These are phyloP conservation scores for Diaporthe humulicola DNA, from an alignment of 2,329 filamentous ascomycete species.

Conservation along the genomic window DNA sequence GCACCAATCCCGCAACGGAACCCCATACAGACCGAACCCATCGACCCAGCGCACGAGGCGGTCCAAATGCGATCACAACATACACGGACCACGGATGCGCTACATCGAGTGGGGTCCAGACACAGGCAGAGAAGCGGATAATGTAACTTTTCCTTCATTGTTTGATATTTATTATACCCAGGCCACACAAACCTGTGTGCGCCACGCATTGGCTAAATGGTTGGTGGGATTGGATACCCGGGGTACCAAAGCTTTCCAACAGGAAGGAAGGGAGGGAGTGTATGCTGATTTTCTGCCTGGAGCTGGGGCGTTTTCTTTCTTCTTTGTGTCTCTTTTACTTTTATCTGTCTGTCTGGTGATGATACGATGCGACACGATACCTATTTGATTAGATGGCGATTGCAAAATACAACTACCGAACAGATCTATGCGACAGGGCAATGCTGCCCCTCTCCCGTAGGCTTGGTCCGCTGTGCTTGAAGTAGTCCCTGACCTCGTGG, in stretches of 20 bases:
- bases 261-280: not conserved
- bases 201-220: constrained; percentile 19
- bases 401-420: constrained; percentile 16
- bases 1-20: not conserved
- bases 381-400: constrained; percentile 35
- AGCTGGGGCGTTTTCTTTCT: constrained; percentile 14
- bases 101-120: not conserved
- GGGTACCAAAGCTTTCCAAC: not conserved
- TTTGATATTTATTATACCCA: constrained; percentile 32
- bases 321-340: not conserved
- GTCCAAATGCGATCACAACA: not conserved
- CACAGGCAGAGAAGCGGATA: not conserved
- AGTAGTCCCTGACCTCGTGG: not conserved
- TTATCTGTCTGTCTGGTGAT: constrained; percentile 2
- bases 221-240: not conserved
- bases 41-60: not conserved
- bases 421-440: not conserved
- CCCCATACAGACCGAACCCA: too few species aligned
- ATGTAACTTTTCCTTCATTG: not conserved
- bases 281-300: not conserved
- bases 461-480: too few species aligned
- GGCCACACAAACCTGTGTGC: constrained; percentile 15
- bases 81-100: not conserved
- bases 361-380: constrained; percentile 36
- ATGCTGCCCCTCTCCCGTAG: not conserved